A percentile compares a stretch with the other conserved stretches of the same genome.
phyloP scores from a whole-genome alignment of 2,329 filamentous ascomycete genomes.

The Penicillium sclerotiorum region DNA sequence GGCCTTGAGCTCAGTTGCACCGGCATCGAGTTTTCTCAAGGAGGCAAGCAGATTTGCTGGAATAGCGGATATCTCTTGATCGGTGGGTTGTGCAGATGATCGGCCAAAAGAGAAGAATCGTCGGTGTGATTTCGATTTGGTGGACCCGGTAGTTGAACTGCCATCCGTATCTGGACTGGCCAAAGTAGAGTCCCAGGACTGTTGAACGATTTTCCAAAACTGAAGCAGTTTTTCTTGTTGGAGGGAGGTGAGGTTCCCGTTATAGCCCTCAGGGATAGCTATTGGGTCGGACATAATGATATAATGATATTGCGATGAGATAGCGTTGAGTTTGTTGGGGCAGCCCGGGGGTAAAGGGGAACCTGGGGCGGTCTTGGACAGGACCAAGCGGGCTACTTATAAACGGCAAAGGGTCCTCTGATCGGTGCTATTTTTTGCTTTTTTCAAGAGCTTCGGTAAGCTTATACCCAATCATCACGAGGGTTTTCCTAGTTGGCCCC shows the following conservation, averaged over 20 bases:
- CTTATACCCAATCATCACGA: background rate
- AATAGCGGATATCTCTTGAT: conserved; percentile 13
- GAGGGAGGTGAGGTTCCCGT: conserved; percentile 16
- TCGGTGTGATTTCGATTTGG: conserved; percentile 7
- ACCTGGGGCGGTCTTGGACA: too few relatives aligned
- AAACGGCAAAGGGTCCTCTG: background rate
- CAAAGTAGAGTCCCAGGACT: conserved; percentile 18
- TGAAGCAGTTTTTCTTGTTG: conserved; percentile 17
- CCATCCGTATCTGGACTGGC: conserved; percentile 5
- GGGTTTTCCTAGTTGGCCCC: background rate
- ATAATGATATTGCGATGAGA: background rate
- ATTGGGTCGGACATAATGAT: background rate
- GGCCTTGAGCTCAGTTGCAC: conserved; percentile 13
- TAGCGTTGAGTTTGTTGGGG: background rate
- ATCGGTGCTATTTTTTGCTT: background rate
- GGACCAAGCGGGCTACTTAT: background rate
- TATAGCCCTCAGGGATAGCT: conserved; percentile 10
- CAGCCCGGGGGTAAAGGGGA: too few relatives aligned
- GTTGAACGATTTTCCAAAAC: conserved; percentile 21
- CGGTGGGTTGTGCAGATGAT: conserved; percentile 6
- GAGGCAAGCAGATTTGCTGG: conserved; percentile 15
- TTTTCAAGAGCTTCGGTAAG: background rate
- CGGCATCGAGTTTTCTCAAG: conserved; percentile 13
- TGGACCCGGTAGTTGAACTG: background rate
- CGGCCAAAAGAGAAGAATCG: conserved; percentile 21